Percentiles rank a stretch among this genome's conserved stretches.
Evolutionary conservation across 129 eudicot species (phyloP).

Genomic region (Centrapalus pauciflorus): DNA sequence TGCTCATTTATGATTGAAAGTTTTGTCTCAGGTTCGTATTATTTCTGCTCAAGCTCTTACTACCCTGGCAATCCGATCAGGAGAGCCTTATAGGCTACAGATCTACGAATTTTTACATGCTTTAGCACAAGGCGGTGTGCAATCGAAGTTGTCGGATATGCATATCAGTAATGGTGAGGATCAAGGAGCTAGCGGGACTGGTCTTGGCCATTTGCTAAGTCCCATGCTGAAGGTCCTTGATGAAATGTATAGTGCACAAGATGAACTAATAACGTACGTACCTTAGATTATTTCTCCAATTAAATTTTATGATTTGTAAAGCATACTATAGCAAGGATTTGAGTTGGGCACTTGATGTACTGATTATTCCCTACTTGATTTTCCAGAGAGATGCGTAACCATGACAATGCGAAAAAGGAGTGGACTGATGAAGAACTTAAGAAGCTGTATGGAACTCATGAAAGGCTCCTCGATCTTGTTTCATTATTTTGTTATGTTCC

Average conservation of each 20-base stretch:
- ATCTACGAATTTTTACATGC: conserved; percentile 80
- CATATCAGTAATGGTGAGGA: conserved; percentile 91
- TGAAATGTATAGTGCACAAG: conserved; percentile 86
- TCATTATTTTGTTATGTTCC: conserved; percentile 86
- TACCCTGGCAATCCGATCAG: conserved; percentile 84
- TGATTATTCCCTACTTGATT: conserved; percentile 2
- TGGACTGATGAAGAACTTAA: conserved; percentile 93
- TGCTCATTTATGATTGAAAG: not conserved
- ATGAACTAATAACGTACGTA: conserved; percentile 75
- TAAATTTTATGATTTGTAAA: not conserved
- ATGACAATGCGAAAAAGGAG: conserved; percentile 76
- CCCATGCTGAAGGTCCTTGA: conserved; percentile 86
- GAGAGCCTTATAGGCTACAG: conserved; percentile 95
- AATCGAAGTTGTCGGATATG: conserved; percentile 76
- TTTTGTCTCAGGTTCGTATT: conserved; percentile 56
- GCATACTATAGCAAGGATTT: not conserved
- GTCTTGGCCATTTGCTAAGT: conserved; percentile 78
- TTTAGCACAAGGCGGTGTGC: conserved; percentile 82
- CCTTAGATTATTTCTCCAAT: not conserved
- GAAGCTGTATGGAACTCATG: conserved; percentile 87
- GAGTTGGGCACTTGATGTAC: not conserved
- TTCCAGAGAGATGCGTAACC: conserved; percentile 76
- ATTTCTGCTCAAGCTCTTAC: conserved; percentile 88
- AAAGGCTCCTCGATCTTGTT: conserved; percentile 80
- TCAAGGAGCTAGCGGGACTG: conserved; percentile 94